Evolutionary conservation across 805 yeast species (phyloP).

Genomic region (Metschnikowia lachancei): DNA sequence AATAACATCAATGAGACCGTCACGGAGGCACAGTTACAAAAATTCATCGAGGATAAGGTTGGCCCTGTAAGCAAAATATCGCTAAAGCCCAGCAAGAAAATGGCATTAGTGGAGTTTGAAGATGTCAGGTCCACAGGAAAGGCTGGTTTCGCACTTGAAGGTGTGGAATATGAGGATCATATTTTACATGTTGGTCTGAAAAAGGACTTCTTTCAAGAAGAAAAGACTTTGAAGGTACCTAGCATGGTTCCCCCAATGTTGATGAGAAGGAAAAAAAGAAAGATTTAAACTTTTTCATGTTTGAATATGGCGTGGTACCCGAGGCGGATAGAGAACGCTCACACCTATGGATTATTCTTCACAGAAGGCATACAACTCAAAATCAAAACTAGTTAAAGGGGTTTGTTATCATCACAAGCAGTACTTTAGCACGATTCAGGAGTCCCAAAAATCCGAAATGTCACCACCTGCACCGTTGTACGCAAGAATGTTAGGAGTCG

Average conservation of each 20-base stretch:
- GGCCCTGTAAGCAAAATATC: conserved; percentile 42
- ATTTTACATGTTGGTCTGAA: conserved; percentile 14
- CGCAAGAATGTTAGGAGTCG: background rate
- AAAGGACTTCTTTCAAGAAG: conserved; percentile 12
- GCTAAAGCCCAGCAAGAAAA: conserved; percentile 43
- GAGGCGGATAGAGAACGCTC: background rate
- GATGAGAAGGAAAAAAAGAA: conserved; percentile 14
- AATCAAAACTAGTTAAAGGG: too few relatives aligned
- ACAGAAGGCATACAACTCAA: too few relatives aligned
- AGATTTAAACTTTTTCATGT: background rate
- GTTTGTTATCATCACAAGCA: too few relatives aligned
- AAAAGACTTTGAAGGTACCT: conserved; percentile 10
- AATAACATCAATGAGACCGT: conserved; percentile 34
- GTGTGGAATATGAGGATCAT: conserved; percentile 35
- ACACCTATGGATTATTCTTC: too few relatives aligned
- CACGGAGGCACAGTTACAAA: conserved; percentile 32
- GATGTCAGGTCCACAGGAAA: conserved; percentile 48
- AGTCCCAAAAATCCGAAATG: background rate
- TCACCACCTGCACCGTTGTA: background rate
- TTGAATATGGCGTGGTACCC: background rate
- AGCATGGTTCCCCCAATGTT: conserved; percentile 19
- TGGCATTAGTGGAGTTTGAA: conserved; percentile 51
- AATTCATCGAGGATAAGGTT: conserved; percentile 25
- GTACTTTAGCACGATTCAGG: too few relatives aligned
- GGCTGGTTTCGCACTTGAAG: conserved; percentile 45